phyloP scores from a whole-genome alignment of 305 asterid species.

The Fraxinus platypoda region DNA sequence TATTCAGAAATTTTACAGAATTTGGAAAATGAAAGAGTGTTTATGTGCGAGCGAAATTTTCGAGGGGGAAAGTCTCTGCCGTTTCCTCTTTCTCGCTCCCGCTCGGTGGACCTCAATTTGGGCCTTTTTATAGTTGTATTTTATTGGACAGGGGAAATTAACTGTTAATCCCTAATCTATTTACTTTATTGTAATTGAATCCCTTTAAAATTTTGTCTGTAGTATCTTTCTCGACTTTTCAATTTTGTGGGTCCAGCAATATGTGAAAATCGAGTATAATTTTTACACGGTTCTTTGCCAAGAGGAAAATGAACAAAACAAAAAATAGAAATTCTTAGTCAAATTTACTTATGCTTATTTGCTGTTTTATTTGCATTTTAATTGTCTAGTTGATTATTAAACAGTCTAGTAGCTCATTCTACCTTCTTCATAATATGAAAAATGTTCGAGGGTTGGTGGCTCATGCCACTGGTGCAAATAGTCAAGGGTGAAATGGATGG shows the following conservation, averaged over 20 bases:
- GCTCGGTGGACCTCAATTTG: slow-evolving; percentile 6
- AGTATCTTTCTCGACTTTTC: neutral
- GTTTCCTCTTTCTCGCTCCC: slow-evolving; percentile 1
- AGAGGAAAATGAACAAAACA: neutral
- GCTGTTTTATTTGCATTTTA: neutral
- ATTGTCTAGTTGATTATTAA: slow-evolving; percentile 16
- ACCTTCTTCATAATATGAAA: slow-evolving; percentile 4
- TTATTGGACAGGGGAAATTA: neutral
- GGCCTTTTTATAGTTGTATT: neutral
- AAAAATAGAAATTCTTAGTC: neutral
- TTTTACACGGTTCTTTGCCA: neutral
- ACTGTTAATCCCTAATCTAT: neutral
- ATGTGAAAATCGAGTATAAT: neutral
- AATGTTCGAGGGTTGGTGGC: neutral
- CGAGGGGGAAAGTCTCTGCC: neutral
- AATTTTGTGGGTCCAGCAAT: neutral
- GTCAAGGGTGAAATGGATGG: neutral
- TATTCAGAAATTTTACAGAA: neutral
- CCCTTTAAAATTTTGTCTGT: neutral
- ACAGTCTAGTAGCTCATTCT: slow-evolving; percentile 8
- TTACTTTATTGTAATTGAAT: neutral
- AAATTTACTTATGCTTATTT: neutral
- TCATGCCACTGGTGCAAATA: neutral
- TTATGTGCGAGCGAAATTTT: neutral
- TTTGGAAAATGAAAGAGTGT: neutral